Evolutionary conservation across 2,329 filamentous ascomycete species (phyloP), one percentile per base, ranked within the genome.

Genomic region (Chaetomium olivaceum): DNA sequence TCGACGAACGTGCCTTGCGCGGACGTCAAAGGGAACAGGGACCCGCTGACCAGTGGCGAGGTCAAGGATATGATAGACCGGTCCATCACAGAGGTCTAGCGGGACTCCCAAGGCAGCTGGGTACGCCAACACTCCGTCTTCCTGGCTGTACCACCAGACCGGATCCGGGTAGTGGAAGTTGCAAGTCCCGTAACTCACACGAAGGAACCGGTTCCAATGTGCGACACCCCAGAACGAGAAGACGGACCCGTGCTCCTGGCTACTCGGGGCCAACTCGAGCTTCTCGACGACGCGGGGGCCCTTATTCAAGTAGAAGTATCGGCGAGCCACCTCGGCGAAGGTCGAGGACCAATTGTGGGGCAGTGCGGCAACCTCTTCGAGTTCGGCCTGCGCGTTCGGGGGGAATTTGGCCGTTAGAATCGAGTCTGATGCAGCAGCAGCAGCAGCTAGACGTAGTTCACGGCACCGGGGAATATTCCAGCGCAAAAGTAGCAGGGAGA

Each of bases 41-140:
- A 77, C 75, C n/a, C 78, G 74, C 4, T 71, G 69, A 11, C 80
- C 76, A 1, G 78, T 80, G 25, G 78, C 79, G 1, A 89, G 69
- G 71, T 89, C 85, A 65, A 84, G 76, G 1, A 85, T 76, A 5
- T 81, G 77, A 70, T 81, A 83, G 9, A 72, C 63, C 6, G 65
- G 63, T 1, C 65, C 67, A 8, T 68, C 64, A 27, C 25, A 50
- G 21, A 43, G 27, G 33, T 48, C 58, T 21, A 58, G 27, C 16
- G 29, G 50, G 64, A 29, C 62, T 68, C 33, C 62, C 67, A 27
- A 48, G 62, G 60, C 62, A 3, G 76, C 77, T 1, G 82, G 82
- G 70, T 84, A 88, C 7, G 88, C 81, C 43, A 89, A 67, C 21
- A 89, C 68, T 0, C 83, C 85, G 52, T 84, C 80, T n/a, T 83